Evolutionary conservation across 2,329 filamentous ascomycete species (phyloP).

Genomic region (Sporothrix variecibatus): DNA sequence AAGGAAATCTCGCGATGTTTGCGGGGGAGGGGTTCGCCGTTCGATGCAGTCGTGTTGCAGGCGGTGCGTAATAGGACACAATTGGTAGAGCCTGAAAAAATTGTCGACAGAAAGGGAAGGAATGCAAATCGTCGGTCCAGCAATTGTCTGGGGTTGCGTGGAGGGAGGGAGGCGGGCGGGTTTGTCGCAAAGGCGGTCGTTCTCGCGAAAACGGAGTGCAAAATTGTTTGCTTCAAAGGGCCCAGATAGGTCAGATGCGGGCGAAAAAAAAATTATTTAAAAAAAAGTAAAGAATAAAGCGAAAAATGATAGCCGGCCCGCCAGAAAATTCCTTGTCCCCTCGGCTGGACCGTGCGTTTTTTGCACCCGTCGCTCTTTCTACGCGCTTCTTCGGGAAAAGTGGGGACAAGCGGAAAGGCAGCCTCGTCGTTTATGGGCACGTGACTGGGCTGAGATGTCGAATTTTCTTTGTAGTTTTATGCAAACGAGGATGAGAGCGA

Average conservation of each 20-base stretch:
- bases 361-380: constrained; percentile 12
- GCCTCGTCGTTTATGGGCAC: background rate
- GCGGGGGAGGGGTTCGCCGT: constrained; percentile 16
- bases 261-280: constrained; percentile 14
- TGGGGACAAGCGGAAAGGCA: background rate
- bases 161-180: background rate
- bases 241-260: constrained; percentile 8
- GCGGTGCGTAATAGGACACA: background rate
- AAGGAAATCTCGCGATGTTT: background rate
- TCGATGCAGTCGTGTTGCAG: constrained; percentile 7
- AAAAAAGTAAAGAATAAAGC: constrained; percentile 14
- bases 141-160: background rate
- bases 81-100: background rate
- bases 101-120: background rate
- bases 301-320: constrained; percentile 22
- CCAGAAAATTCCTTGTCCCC: constrained; percentile 18
- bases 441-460: background rate
- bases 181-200: constrained; percentile 15
- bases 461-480: background rate
- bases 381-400: constrained; percentile 19
- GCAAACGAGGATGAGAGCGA: too few relatives aligned
- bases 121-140: constrained; percentile 5
- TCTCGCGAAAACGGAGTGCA: constrained; percentile 13
- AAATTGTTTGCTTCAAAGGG: constrained; percentile 20
- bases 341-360: constrained; percentile 28